These are phyloP conservation scores for Clarireedia hainanense DNA, from an alignment of 2,329 filamentous ascomycete species.

Conservation along the genomic window DNA sequence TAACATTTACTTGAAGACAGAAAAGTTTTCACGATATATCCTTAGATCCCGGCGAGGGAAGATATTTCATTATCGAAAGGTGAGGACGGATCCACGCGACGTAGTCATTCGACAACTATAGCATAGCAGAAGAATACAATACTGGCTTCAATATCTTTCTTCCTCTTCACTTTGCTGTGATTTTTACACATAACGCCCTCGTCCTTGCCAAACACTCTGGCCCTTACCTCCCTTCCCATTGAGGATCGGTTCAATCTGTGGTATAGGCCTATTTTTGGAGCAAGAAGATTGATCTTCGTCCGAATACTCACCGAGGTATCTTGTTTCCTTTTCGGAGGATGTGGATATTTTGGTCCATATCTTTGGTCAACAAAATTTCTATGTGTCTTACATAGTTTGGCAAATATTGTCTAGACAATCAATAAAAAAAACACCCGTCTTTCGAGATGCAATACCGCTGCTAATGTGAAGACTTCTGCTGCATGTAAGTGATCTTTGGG, in stretches of 20 bases:
- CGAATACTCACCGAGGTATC: slow-evolving; percentile 65
- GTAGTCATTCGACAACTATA: no score
- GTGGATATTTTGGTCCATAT: slow-evolving; percentile 66
- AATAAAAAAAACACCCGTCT: no score
- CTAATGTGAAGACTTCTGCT: no score
- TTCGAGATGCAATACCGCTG: no score
- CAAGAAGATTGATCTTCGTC: slow-evolving; percentile 60
- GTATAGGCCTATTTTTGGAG: slow-evolving; percentile 78
- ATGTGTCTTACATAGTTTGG: no score
- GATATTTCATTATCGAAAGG: no score
- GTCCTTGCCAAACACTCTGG: slow-evolving; percentile 76
- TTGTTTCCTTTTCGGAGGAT: slow-evolving; percentile 32
- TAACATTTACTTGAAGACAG: slow-evolving; percentile 6
- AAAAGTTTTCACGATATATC: background rate
- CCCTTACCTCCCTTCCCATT: slow-evolving; percentile 50
- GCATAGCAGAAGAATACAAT: background rate
- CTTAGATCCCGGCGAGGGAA: background rate
- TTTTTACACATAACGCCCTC: background rate
- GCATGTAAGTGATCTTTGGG: no score
- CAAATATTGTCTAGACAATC: no score
- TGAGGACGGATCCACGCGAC: no score
- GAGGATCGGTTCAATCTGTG: slow-evolving; percentile 44
- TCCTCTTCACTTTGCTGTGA: background rate
- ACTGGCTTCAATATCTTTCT: background rate
- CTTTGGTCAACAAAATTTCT: slow-evolving; percentile 47